A percentile compares a stretch with the other conserved stretches of the same genome.
These are phyloP conservation scores for Backusella psychrophila DNA, from an alignment of 192 early-diverging fungal genomes.

Conservation along the genomic window DNA sequence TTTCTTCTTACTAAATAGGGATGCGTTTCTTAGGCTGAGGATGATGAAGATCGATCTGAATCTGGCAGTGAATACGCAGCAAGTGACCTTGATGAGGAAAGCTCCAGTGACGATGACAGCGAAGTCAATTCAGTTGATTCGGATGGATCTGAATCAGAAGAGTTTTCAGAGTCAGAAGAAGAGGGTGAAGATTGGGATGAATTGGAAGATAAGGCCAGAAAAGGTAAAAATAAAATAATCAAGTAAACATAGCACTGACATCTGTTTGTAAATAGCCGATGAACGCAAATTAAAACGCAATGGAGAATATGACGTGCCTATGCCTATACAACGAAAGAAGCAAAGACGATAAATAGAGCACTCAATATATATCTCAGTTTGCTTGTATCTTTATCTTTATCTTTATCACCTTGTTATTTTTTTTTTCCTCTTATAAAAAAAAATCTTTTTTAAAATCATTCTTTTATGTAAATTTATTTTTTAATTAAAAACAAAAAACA, in stretches of 20 bases:
- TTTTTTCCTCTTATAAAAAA: not conserved
- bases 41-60: constrained; percentile 51
- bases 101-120: constrained; percentile 53
- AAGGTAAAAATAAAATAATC: constrained; percentile 28
- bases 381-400: not conserved
- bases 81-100: constrained; percentile 57
- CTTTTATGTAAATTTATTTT: not conserved
- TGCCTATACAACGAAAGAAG: not conserved
- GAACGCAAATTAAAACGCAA: constrained; percentile 23
- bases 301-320: not conserved
- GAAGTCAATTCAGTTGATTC: constrained; percentile 60
- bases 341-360: not conserved
- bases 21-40: constrained; percentile 38
- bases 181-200: constrained; percentile 71
- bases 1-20: not conserved
- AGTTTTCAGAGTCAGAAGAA: constrained; percentile 54
- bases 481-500: too few relatives aligned
- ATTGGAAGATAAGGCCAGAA: constrained; percentile 73
- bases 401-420: not conserved
- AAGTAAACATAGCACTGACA: not conserved
- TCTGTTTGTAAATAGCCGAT: constrained; percentile 15
- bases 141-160: constrained; percentile 52
- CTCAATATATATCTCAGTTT: too few relatives aligned
- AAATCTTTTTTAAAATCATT: not conserved
- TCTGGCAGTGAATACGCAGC: constrained; percentile 62